Percentiles rank a stretch among this genome's conserved stretches.
Evolutionary conservation across 768 basidiomycete species (phyloP).

Genomic region (Suillus bovinus): DNA sequence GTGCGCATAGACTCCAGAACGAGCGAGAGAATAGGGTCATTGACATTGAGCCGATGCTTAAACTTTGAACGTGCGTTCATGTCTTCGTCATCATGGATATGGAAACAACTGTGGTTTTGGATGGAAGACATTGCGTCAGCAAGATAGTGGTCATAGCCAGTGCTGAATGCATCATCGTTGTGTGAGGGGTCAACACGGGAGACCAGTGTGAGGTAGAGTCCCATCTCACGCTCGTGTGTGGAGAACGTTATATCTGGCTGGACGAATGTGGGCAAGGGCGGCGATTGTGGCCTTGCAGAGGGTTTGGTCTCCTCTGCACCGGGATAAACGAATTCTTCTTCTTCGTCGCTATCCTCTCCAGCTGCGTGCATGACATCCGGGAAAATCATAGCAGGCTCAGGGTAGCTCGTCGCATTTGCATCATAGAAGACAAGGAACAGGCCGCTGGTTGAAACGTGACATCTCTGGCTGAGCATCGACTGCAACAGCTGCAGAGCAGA

Average conservation of each 20-base stretch:
- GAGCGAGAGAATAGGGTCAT: slow-evolving; percentile 71
- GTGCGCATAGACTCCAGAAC: slow-evolving; percentile 69
- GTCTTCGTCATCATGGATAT: slow-evolving; percentile 42
- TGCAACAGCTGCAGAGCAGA: slow-evolving; percentile 82
- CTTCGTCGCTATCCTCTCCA: slow-evolving; percentile 52
- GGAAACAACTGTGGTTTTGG: slow-evolving; percentile 63
- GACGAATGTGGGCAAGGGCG: slow-evolving; percentile 40
- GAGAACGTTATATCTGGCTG: slow-evolving; percentile 74
- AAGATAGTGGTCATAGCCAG: slow-evolving; percentile 83
- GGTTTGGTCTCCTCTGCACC: slow-evolving; percentile 24
- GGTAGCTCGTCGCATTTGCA: slow-evolving; percentile 72
- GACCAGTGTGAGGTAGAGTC: slow-evolving; percentile 73
- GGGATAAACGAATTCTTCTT: slow-evolving; percentile 50
- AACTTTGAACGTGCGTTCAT: slow-evolving; percentile 39
- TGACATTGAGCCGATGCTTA: slow-evolving; percentile 78
- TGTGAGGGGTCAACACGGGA: slow-evolving; percentile 77
- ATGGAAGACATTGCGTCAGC: slow-evolving; percentile 71
- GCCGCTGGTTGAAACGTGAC: slow-evolving; percentile 61
- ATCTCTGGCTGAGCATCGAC: slow-evolving; percentile 71
- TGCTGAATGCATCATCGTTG: slow-evolving; percentile 73
- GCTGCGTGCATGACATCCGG: slow-evolving; percentile 21
- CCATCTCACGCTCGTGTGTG: slow-evolving; percentile 86
- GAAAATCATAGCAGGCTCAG: slow-evolving; percentile 49
- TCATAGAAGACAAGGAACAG: slow-evolving; percentile 73
- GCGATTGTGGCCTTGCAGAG: slow-evolving; percentile 13